Base-by-base conservation (phyloP, 2,329 filamentous ascomycete species). In the Sarocladium strictum region DNA sequence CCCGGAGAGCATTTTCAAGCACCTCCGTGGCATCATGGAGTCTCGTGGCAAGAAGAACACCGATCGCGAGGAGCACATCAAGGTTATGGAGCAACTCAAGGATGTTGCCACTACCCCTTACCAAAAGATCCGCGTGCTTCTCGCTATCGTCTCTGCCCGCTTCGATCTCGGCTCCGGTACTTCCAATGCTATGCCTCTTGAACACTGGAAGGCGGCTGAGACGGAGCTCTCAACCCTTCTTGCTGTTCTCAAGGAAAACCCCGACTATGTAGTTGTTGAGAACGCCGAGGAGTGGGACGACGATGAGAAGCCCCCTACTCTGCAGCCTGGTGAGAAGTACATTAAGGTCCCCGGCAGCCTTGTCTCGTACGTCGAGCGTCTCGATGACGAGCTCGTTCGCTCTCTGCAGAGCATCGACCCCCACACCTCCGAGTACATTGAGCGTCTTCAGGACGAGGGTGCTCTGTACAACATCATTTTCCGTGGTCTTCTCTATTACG, bases 41-140 rank as follows among this genome's bases (percentile, higher is more conserved):
- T 92, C 93, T 56, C 84, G 94, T 77, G 94, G 94, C 70, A 95
- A 96, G 80, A 99, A 99, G 84, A 97, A 97, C 79, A 97, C 94
- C 60, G 94, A 99, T 72, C 87, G 91, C 50, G 69, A 83, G 47
- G 94, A 99, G 75, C 94, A 99, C 75, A 97, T 99, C 73, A 87
- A 87, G 72, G 87, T 93, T 53, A 96, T 99, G 91, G 94, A 97
- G 81, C 96, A 92, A 78, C 83, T 99, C 54, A 77, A 86, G 65
- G 91, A 96, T 69, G 92, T 99, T 60, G 84, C 94, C 60, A 83
- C 81, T 65, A 94, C 87, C 53, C 91, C 95, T 53, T 99, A 99
- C 76, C 94, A 97, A 75, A 85, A 85, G 69, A 90, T 99, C 65
- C 88, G 94, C 61, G 89, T 97, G 56, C 87, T 97, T 45, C 79